Conservation (phyloP, 2,329 filamentous ascomycete genomes). For the Clarireedia homoeocarpa region DNA sequence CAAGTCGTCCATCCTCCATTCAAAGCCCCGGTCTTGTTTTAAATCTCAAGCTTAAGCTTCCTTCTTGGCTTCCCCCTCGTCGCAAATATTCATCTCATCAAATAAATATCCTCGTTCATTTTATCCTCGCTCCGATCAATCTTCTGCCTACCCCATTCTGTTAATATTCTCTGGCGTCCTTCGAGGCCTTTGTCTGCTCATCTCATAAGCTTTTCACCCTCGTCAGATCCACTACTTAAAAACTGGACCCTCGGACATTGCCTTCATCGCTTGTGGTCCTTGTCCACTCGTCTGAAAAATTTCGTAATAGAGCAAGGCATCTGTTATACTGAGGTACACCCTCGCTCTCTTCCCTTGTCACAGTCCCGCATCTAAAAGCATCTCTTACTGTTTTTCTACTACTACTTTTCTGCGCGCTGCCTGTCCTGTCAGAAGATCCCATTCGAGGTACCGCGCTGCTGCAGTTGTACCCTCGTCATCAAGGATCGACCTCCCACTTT, state of each 20-base stretch:
- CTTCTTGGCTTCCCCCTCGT: slow-evolving; percentile 8
- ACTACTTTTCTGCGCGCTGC: slow-evolving; percentile 14
- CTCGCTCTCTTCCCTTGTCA: slow-evolving; percentile 26
- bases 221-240: slow-evolving; percentile 25
- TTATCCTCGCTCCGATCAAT: slow-evolving; percentile 28
- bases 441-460: slow-evolving; percentile 22
- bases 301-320: slow-evolving; percentile 27
- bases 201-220: slow-evolving; percentile 17
- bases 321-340: slow-evolving; percentile 29
- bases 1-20: neutral
- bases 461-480: slow-evolving; percentile 28
- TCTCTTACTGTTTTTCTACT: slow-evolving; percentile 15
- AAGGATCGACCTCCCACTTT: slow-evolving; percentile 26
- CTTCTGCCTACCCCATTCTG: slow-evolving; percentile 15
- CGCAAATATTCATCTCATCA: slow-evolving; percentile 12
- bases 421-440: slow-evolving; percentile 24
- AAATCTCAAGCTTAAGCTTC: slow-evolving; percentile 8
- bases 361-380: slow-evolving; percentile 13
- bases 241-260: slow-evolving; percentile 28
- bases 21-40: slow-evolving; percentile 5
- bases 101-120: slow-evolving; percentile 13
- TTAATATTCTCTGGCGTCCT: slow-evolving; percentile 20
- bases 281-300: slow-evolving; percentile 21
- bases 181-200: slow-evolving; percentile 12
- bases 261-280: slow-evolving; percentile 22